These are phyloP conservation scores for Saccharomycopsis microspora DNA, from an alignment of 805 yeast species.

Conservation along the genomic window DNA sequence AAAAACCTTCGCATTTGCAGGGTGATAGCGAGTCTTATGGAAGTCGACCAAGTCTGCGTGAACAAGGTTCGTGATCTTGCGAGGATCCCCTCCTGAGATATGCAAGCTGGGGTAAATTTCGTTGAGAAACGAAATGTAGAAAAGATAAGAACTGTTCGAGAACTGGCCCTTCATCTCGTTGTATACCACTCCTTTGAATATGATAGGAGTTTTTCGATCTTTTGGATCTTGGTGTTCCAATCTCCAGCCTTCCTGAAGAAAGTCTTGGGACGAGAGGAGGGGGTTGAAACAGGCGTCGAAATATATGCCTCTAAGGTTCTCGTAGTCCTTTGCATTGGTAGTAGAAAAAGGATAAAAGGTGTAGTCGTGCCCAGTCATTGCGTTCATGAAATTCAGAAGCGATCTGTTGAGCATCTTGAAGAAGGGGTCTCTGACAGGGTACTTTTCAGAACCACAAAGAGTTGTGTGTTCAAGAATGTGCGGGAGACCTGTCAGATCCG, in stretches of 20 bases:
- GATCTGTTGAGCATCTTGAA: conserved; percentile 95
- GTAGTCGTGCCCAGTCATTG: conserved; percentile 96
- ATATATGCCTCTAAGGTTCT: conserved; percentile 78
- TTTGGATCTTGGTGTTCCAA: conserved; percentile 57
- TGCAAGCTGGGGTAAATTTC: conserved; percentile 73
- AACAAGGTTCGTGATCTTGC: conserved; percentile 56
- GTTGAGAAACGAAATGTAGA: conserved; percentile 76
- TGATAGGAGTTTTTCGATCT: conserved; percentile 49
- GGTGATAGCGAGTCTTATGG: conserved; percentile 72
- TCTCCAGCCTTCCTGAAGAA: conserved; percentile 96
- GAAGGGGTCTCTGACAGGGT: conserved; percentile 94
- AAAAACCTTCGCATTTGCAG: conserved; percentile 77
- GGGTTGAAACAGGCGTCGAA: conserved; percentile 83
- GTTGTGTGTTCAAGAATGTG: conserved; percentile 96
- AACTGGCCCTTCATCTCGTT: conserved; percentile 98
- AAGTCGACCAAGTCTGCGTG: conserved; percentile 71
- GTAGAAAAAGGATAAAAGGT: conserved; percentile 96
- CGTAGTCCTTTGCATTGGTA: conserved; percentile 72
- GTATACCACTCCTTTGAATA: conserved; percentile 90
- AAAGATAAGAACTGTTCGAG: conserved; percentile 77
- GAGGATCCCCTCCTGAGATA: conserved; percentile 93
- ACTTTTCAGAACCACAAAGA: conserved; percentile 82
- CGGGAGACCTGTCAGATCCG: conserved; percentile 90
- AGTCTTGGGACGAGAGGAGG: conserved; percentile 64
- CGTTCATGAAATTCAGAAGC: conserved; percentile 95